Conservation (phyloP, 352 stramenopile genomes). For the Globisporangium splendens region DNA sequence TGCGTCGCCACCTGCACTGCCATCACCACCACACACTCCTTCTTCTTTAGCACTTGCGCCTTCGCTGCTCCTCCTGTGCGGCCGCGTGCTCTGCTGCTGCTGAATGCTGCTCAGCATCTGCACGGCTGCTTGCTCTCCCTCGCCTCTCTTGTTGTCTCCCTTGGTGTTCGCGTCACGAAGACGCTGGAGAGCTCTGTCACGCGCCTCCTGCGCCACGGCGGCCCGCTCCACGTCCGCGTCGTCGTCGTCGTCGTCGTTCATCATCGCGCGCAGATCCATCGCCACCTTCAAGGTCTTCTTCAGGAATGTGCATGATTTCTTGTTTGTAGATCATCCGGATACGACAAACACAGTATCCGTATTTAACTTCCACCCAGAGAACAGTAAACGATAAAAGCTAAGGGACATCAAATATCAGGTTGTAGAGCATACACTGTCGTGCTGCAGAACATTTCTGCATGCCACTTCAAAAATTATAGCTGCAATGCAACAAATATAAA, state of each 20-base stretch:
- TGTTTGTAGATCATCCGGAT: too few relatives aligned
- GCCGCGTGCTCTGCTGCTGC: background rate
- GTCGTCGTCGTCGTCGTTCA: conserved; percentile 3
- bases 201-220: too few relatives aligned
- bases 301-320: too few relatives aligned
- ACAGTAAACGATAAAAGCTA: too few relatives aligned
- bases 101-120: conserved; percentile 8
- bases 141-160: background rate
- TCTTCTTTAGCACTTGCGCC: conserved; percentile 3
- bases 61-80: background rate
- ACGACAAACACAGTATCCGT: too few relatives aligned
- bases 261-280: conserved; percentile 6
- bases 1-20: background rate
- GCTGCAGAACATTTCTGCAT: too few relatives aligned
- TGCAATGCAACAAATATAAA: too few relatives aligned
- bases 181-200: too few relatives aligned
- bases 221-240: background rate
- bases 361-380: too few relatives aligned
- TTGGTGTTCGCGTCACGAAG: background rate
- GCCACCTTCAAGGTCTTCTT: background rate
- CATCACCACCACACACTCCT: background rate
- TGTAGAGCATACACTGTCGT: too few relatives aligned
- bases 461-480: too few relatives aligned
- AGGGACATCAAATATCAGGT: too few relatives aligned
- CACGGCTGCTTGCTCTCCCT: background rate